Evolutionary conservation across 495 filamentous ascomycete species (phyloP), one percentile per base, ranked within the genome.

Genomic region (Penicillium antarcticum): DNA sequence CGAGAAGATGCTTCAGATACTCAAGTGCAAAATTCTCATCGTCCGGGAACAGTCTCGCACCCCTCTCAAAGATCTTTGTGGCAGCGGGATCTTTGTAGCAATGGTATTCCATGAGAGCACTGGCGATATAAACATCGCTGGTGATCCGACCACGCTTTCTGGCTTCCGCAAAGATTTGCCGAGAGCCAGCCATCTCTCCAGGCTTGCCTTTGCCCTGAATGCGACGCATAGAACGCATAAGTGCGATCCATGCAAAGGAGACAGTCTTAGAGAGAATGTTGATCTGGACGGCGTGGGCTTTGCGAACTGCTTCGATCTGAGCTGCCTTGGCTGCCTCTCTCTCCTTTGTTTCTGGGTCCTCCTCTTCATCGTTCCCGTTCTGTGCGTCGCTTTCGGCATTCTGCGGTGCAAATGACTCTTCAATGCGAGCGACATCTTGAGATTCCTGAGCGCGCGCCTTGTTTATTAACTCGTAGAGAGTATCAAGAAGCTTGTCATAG

Each of bases 31-130:
- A 97, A 43, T 82, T 75, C 62, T 95, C 92, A 58, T 97, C 92
- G 16, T 94, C 87, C 0, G 91, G 91, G 63, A 96, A 97, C 2
- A 98, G 76, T 58, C 88, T 92, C 40, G 92, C 83, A 33, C 95
- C 94, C 24, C 91, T 83, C 55, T 98, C 95, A 63, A 96, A 97
- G 47, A 98, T 97, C 69, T 89, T 95, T 26, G 86, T 87, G 5
- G 90, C 92, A 0, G 92, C 87, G 3, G 84, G 81, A 51, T 97
- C 94, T 59, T 95, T 91, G 67, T 98, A 98, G 56, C 94, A 94
- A 60, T 91, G 85, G 67, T 94, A 92, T 59, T 98, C 94, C 58
- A 97, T 87, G 47, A 95, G 77, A 21, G 94, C 92, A 60, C 85
- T 87, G 7, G 89, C 92, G 48, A 95, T 85, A 63, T 97, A 98